These are phyloP conservation scores for Taxillus chinensis DNA, from an alignment of 164 flowering plant species.

Conservation along the genomic window DNA sequence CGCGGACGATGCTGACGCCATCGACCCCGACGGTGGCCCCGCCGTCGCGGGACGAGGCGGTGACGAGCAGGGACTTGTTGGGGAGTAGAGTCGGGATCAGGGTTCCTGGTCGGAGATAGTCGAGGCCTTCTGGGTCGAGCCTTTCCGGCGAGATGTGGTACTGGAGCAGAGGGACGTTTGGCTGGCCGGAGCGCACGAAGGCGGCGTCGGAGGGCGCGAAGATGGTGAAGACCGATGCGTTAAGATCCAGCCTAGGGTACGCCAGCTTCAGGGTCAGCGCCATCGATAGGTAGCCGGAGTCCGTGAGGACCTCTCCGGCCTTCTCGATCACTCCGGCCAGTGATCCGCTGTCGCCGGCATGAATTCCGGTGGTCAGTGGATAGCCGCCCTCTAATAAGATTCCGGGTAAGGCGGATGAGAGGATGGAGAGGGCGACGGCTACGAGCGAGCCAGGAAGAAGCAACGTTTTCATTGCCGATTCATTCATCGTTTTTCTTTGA, in stretches of 20 bases:
- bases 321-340: background rate
- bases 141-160: slow-evolving; percentile 13
- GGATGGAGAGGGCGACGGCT: slow-evolving; percentile 6
- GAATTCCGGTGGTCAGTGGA: no score
- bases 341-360: background rate
- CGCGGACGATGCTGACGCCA: slow-evolving; percentile 5
- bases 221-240: slow-evolving; percentile 8
- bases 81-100: slow-evolving; percentile 15
- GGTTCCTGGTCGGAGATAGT: slow-evolving; percentile 7
- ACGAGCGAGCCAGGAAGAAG: background rate
- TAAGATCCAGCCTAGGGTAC: background rate
- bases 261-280: slow-evolving; percentile 13
- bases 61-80: slow-evolving; percentile 12
- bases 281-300: slow-evolving; percentile 1
- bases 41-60: slow-evolving; percentile 1
- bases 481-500: no score
- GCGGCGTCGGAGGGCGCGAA: slow-evolving; percentile 20
- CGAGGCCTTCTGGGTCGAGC: slow-evolving; percentile 9
- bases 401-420: background rate
- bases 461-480: background rate
- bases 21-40: slow-evolving; percentile 10
- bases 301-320: background rate
- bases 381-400: background rate
- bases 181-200: slow-evolving; percentile 11
- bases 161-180: slow-evolving; percentile 11